A percentile compares a stretch with the other conserved stretches of the same genome.
Conservation (phyloP, 164 flowering plant species). For the Macadamia integrifolia region DNA sequence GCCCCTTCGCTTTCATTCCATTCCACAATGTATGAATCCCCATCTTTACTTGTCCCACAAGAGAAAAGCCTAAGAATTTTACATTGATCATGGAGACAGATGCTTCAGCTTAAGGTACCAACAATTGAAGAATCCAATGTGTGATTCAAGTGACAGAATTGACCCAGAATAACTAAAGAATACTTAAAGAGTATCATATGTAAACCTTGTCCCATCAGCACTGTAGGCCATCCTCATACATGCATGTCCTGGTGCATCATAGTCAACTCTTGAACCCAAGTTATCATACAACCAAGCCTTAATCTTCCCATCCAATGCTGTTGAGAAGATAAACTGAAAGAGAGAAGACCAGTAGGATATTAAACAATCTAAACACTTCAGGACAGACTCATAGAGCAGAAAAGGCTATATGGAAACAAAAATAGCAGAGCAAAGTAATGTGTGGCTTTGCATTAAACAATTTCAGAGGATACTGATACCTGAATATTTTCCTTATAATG, state of each 20-base stretch:
- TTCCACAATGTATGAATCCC: constrained; percentile 54
- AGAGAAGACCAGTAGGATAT: background rate
- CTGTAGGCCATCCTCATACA: constrained; percentile 71
- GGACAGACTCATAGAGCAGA: background rate
- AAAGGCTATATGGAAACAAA: background rate
- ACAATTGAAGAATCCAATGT: background rate
- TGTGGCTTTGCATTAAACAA: background rate
- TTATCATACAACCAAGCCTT: constrained; percentile 81
- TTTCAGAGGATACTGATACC: constrained; percentile 19
- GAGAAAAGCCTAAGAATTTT: constrained; percentile 44
- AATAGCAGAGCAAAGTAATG: no score
- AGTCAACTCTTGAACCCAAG: constrained; percentile 71
- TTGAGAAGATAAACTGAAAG: constrained; percentile 64
- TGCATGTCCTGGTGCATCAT: constrained; percentile 79
- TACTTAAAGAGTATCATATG: background rate
- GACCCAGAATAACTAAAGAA: background rate
- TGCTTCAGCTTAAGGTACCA: constrained; percentile 2
- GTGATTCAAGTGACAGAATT: background rate
- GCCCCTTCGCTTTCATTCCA: constrained; percentile 77
- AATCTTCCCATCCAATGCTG: constrained; percentile 74
- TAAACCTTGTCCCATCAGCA: constrained; percentile 73
- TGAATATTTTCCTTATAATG: constrained; percentile 56
- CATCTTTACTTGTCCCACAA: constrained; percentile 67
- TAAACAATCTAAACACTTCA: background rate
- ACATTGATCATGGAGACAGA: constrained; percentile 2